Conservation (phyloP, 306 rosid species). For the Medicago arabica region DNA sequence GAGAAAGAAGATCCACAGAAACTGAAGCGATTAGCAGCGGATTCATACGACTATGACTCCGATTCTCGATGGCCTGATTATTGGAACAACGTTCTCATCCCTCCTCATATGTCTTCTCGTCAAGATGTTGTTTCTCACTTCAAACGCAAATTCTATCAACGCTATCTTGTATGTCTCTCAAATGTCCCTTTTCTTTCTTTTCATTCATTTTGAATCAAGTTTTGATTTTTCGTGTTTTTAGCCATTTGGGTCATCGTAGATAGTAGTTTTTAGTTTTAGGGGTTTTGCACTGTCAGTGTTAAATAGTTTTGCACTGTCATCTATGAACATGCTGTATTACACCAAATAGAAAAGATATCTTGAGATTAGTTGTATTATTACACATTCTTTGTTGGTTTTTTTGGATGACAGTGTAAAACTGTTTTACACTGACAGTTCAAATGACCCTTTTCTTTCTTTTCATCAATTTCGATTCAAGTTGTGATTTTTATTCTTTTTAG, state of each 20-base stretch:
- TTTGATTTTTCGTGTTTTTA: not conserved
- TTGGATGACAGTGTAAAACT: too few relatives aligned
- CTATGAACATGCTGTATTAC: too few relatives aligned
- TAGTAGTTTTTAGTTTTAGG: too few relatives aligned
- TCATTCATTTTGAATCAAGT: not conserved
- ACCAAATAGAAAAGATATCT: too few relatives aligned
- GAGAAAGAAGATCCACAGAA: slow-evolving; percentile 77
- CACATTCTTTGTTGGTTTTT: too few relatives aligned
- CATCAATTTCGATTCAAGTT: too few relatives aligned
- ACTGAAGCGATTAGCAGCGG: slow-evolving; percentile 79
- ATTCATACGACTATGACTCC: slow-evolving; percentile 84
- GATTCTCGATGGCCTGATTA: slow-evolving; percentile 89
- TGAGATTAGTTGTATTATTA: too few relatives aligned
- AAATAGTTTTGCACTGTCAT: too few relatives aligned
- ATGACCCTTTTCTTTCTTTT: not conserved
- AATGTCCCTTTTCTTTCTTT: not conserved
- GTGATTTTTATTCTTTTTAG: not conserved
- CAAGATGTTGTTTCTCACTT: slow-evolving; percentile 74
- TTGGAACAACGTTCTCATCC: slow-evolving; percentile 93
- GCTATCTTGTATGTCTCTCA: slow-evolving; percentile 42
- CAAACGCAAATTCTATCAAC: slow-evolving; percentile 95
- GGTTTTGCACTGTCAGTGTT: not conserved
- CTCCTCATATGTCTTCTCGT: slow-evolving; percentile 76
- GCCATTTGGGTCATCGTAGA: slow-evolving; percentile 9
- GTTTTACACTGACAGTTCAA: too few relatives aligned